A percentile compares a stretch with the other conserved stretches of the same genome.
Evolutionary conservation across 2,329 filamentous ascomycete genomes (phyloP).

Genomic region (Fonsecaea multimorphosa): DNA sequence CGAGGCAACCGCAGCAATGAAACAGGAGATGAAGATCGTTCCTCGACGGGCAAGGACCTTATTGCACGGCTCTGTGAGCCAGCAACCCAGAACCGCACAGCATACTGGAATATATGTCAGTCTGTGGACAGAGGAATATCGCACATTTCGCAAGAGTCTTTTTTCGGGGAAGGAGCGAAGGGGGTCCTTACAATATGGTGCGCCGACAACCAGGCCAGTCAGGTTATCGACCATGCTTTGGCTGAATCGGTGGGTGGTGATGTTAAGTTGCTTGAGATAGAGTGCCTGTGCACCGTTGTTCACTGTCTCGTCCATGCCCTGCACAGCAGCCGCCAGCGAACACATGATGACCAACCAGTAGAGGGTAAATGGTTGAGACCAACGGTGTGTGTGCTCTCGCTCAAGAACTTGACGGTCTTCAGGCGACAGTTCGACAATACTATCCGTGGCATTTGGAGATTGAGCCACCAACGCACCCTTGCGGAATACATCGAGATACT

Average conservation of each 20-base stretch:
- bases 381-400: conserved; percentile 57
- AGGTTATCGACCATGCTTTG: conserved; percentile 44
- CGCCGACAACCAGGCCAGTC: conserved; percentile 53
- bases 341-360: conserved; percentile 57
- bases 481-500: conserved; percentile 57
- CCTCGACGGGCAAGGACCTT: conserved; percentile 54
- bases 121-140: not conserved
- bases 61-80: conserved; percentile 57
- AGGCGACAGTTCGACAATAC: conserved; percentile 55
- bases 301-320: conserved; percentile 59
- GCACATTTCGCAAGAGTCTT: not conserved
- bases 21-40: conserved; percentile 51
- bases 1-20: conserved; percentile 51
- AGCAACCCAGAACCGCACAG: conserved; percentile 55
- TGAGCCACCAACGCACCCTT: conserved; percentile 61
- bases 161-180: not conserved
- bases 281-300: conserved; percentile 54
- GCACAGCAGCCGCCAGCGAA: conserved; percentile 62
- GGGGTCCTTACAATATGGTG: conserved; percentile 46
- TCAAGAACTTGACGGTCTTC: conserved; percentile 51
- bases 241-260: conserved; percentile 39
- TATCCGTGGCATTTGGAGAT: conserved; percentile 56
- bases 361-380: conserved; percentile 57
- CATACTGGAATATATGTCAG: conserved; percentile 40
- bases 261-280: conserved; percentile 33